Base-by-base conservation (phyloP, 108 stramenopile genomes). In the Epipyxis sp. region DNA sequence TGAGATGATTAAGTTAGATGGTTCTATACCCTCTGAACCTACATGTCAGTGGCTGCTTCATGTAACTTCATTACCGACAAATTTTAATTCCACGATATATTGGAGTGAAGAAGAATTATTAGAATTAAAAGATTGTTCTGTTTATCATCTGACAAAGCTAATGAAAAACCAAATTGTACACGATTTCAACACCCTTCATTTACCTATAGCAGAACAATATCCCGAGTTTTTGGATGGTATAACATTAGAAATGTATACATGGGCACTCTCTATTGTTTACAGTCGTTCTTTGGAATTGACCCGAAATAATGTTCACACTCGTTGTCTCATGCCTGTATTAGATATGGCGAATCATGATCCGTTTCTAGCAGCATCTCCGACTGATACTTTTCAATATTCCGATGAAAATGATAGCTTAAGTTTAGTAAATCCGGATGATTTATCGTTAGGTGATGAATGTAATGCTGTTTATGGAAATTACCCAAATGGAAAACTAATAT, bases 241-340 rank as follows among this genome's bases (percentile, higher is more conserved):
- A 6, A 37, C 25, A 3, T 6, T 74, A 6, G 71, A 74, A 10
- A 16, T 42, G 41, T 74, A 74, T 37, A 37, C 29, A 27, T 74
- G 71, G 71, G 71, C 71, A 37, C 25, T 74, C 6, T 74, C 71
- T 32, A 32, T 74, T 3, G 34, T 74, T 32, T 74, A 74, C 34
- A 34, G 32, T 27, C 71, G 71, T 37, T 37, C 71, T 29, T 37
- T 74, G 25, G 71, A 57, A 6, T 6, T 74, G 6, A 42, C 10
- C 6, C 71, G 71, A 27, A 37, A 37, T 37, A 42, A 42, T 32
- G 10, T 43, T 13, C 6, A 6, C 25, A 34, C 10, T 13, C 6
- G 71, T 6, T 74, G 71, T 42, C 6, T 74, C 20, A 42, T 74
- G 25, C 71, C 71, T 34, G 6, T 74, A 42, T 32, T 74, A 34